Percentiles rank a stretch among this genome's conserved stretches.
These are phyloP conservation scores for Nicotiana attenuata DNA, from an alignment of 257 asterid genomes.

Conservation along the genomic window DNA sequence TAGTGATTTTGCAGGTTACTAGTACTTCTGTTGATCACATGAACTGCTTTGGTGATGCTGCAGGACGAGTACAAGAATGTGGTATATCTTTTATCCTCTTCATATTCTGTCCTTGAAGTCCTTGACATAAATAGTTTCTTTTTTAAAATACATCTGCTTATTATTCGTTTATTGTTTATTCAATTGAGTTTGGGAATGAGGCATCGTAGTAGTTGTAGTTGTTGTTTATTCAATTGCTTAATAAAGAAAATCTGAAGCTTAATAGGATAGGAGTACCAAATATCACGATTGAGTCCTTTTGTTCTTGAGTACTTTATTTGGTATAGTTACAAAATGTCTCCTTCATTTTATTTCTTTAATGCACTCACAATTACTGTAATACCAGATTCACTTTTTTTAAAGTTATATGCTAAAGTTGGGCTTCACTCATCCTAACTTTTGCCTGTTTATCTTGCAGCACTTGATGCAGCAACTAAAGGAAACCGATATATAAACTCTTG, in stretches of 20 bases:
- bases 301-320: not conserved
- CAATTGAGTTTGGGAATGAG: not conserved
- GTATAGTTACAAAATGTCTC: not conserved
- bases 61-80: constrained; percentile 87
- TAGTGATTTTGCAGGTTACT: constrained; percentile 52
- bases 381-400: constrained; percentile 1
- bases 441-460: constrained; percentile 51
- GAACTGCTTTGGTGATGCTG: constrained; percentile 87
- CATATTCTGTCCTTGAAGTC: not conserved
- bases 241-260: not conserved
- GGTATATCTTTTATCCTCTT: constrained; percentile 32
- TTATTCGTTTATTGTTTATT: not conserved
- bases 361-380: not conserved
- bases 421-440: not conserved
- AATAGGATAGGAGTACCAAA: not conserved
- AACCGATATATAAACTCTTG: constrained; percentile 84
- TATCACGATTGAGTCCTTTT: not conserved
- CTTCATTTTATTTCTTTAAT: not conserved
- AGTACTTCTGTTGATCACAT: constrained; percentile 77
- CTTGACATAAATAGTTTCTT: not conserved
- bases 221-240: too few species aligned
- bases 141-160: not conserved
- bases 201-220: too few species aligned
- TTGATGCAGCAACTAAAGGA: constrained; percentile 93
- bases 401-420: not conserved